phyloP scores from a whole-genome alignment of 441 rosid genomes.

The Isatis lusitanica region DNA sequence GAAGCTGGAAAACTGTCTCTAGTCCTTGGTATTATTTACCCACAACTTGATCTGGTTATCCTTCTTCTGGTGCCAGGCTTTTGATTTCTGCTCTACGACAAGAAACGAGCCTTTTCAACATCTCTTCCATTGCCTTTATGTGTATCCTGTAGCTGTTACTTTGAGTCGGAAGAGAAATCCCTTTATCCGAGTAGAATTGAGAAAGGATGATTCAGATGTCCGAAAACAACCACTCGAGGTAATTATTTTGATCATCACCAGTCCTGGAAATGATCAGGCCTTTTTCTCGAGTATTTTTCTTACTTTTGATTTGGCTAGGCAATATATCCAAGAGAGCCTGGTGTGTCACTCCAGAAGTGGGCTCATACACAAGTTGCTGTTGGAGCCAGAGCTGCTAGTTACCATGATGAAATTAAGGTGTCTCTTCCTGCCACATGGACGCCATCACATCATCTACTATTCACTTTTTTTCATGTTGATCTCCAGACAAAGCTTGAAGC shows the following conservation, averaged over 20 bases:
- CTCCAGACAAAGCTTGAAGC: conserved; percentile 98
- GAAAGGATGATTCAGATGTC: conserved; percentile 93
- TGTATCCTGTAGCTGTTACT: conserved; percentile 84
- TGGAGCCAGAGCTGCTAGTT: conserved; percentile 86
- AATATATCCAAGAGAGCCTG: conserved; percentile 87
- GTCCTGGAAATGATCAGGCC: conserved; percentile 21
- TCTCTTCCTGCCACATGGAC: conserved; percentile 96
- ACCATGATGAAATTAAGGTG: conserved; percentile 94
- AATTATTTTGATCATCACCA: conserved; percentile 29
- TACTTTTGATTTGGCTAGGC: conserved; percentile 58
- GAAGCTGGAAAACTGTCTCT: conserved; percentile 9
- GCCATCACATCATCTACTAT: conserved; percentile 89
- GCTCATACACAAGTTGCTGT: conserved; percentile 92
- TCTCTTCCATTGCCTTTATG: conserved; percentile 92
- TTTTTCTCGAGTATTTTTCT: conserved; percentile 30
- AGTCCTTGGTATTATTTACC: conserved; percentile 8
- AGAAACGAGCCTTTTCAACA: conserved; percentile 98
- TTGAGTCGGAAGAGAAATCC: conserved; percentile 94
- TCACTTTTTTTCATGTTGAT: conserved; percentile 97
- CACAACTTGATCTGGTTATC: conserved; percentile 10
- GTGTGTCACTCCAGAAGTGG: conserved; percentile 76
- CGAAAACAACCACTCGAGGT: conserved; percentile 97
- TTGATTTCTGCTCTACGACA: conserved; percentile 93
- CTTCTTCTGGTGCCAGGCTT: conserved; percentile 77
- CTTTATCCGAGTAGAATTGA: conserved; percentile 87